Base-by-base conservation (phyloP, 345 rosid genomes). In the Lepidium aucheri region DNA sequence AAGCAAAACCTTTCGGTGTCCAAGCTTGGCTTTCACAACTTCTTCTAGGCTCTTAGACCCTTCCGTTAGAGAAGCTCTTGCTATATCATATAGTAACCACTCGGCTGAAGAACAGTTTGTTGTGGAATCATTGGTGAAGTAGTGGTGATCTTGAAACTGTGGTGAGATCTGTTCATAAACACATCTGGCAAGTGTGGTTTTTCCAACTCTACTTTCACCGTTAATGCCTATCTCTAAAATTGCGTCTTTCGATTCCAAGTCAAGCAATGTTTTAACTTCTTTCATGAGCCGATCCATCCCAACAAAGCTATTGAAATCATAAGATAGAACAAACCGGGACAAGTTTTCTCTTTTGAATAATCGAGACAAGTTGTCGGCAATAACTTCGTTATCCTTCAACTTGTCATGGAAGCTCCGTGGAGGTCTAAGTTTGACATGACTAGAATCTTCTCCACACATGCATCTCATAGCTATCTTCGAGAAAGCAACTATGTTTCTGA, bases 1-100 rank as follows among this genome's bases (percentile, higher is more conserved):
- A 49, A 47, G 45, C 56, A 63, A 36, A 63, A 63, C 67, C 35
- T 63, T 63, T 35, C 64, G 8, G 24, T 59, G 51, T 59, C 64
- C 64, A 8, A 59, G 35, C 50, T 59, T 63, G 0, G 67, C 67
- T 24, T 63, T 47, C 11, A 49, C n/a, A 35, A 63, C 46, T 24
- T 24, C 26, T 2, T 24, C 4, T 3, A 24, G 26, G 26, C 3
- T 24, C 26, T 24, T 4, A 24, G 26, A 24, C 26, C 3, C 26
- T 24, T 24, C 26, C 4, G 26, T 3, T 2, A 24, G 26, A 24
- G 26, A 24, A 36, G 46, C 36, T 36, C 47, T 50, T 35, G 67
- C 36, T 35, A 63, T 18, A 10, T 63, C 67, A 22, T 47, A 45
- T 9, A 47, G 45, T 5, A 63, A 49, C 20, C 57, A 63, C 16